A percentile compares a stretch with the other conserved stretches of the same genome.
Conservation (phyloP, 1,139 yeast genomes). For the Scheffersomyces quercinus region DNA sequence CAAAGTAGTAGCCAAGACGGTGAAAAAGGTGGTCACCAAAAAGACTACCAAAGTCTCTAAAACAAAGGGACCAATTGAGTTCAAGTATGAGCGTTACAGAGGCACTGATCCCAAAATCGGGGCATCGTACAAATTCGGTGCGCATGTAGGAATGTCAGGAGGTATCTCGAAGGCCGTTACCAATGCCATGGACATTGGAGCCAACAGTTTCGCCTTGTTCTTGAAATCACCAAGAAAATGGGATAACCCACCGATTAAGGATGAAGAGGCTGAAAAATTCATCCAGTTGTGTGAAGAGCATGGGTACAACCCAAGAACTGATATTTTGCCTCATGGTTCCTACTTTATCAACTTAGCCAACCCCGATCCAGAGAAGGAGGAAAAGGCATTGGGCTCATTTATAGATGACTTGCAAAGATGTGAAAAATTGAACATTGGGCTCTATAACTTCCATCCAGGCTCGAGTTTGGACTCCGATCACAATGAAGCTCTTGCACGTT, state of each 20-base stretch:
- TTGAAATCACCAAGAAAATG: constrained; percentile 89
- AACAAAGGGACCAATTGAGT: constrained; percentile 8
- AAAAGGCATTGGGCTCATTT: constrained; percentile 75
- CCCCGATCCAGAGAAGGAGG: constrained; percentile 79
- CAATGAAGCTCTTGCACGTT: constrained; percentile 56
- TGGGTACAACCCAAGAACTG: constrained; percentile 72
- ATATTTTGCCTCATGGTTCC: constrained; percentile 91
- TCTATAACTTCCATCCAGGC: constrained; percentile 95
- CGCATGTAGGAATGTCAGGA: constrained; percentile 75
- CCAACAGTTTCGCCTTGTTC: constrained; percentile 86
- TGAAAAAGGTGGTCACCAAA: constrained; percentile 3
- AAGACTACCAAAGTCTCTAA: constrained; percentile 5
- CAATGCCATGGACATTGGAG: constrained; percentile 76
- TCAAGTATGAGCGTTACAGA: constrained; percentile 19
- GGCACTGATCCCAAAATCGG: constrained; percentile 57
- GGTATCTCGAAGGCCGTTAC: constrained; percentile 75
- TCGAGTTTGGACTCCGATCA: constrained; percentile 79
- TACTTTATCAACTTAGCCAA: constrained; percentile 90
- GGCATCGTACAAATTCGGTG: constrained; percentile 71
- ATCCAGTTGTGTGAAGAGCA: constrained; percentile 57
- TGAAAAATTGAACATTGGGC: constrained; percentile 78
- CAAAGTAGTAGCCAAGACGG: constrained; percentile 2
- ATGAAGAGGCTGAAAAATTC: constrained; percentile 68
- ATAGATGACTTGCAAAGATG: constrained; percentile 86
- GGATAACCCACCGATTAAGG: constrained; percentile 76